Evolutionary conservation across 805 yeast species (phyloP).

Genomic region (Clavispora fructus): DNA sequence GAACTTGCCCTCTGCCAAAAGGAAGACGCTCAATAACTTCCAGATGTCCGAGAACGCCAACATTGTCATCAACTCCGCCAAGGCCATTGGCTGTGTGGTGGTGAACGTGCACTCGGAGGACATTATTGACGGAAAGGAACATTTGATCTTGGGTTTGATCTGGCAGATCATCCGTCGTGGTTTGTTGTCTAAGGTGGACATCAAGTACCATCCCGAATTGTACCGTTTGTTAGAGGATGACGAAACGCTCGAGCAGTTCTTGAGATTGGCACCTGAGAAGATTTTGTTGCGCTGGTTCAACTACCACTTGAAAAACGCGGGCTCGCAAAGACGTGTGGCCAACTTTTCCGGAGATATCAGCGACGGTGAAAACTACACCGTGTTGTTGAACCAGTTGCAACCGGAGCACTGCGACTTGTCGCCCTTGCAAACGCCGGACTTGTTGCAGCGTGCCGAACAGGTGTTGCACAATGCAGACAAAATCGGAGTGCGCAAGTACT

Average conservation of each 20-base stretch:
- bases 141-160: conserved; percentile 81
- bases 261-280: conserved; percentile 96
- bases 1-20: conserved; percentile 71
- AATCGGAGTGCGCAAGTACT: conserved; percentile 86
- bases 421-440: conserved; percentile 75
- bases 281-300: conserved; percentile 96
- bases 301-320: conserved; percentile 90
- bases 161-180: conserved; percentile 99
- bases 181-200: conserved; percentile 87
- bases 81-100: conserved; percentile 97
- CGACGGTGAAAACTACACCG: conserved; percentile 94
- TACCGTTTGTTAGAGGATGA: conserved; percentile 93
- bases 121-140: conserved; percentile 90
- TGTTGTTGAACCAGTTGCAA: conserved; percentile 80
- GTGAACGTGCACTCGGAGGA: conserved; percentile 97
- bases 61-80: conserved; percentile 95
- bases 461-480: conserved; percentile 83
- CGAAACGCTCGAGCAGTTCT: conserved; percentile 93
- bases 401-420: conserved; percentile 76
- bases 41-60: conserved; percentile 96
- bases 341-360: conserved; percentile 85
- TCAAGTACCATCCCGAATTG: conserved; percentile 92
- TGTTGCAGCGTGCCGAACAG: conserved; percentile 80
- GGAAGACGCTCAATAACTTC: conserved; percentile 82
- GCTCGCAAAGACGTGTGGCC: conserved; percentile 76